Evolutionary conservation across 2,329 filamentous ascomycete genomes (phyloP), one percentile per base, ranked within the genome.

Genomic region (Anthostomella pinea): DNA sequence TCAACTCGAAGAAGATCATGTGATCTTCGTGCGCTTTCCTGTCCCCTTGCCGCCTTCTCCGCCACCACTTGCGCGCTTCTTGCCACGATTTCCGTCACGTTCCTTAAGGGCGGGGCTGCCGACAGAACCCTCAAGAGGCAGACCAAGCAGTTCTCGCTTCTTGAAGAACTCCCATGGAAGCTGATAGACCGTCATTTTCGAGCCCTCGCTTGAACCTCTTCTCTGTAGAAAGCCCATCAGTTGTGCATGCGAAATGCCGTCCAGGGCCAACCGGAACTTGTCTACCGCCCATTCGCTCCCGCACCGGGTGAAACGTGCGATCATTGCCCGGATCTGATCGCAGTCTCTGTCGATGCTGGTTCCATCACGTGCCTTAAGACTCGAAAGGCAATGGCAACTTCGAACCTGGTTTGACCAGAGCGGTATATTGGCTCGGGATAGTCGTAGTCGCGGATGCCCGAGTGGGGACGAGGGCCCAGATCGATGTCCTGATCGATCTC

Each of bases 91-190:
- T n/a, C n/a, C n/a, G n/a, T n/a, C n/a, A n/a, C n/a, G n/a, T n/a
- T n/a, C n/a, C n/a, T n/a, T n/a, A n/a, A n/a, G n/a, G n/a, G n/a
- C n/a, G n/a, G n/a, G n/a, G n/a, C n/a, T n/a, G n/a, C n/a, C n/a
- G n/a, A n/a, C n/a, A n/a, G n/a, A n/a, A n/a, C n/a, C n/a, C 25
- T 16, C 13, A 8, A 27, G 8, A 9, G 35, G 19, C 11, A 32
- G 24, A 5, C 43, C 43, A 3, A 46, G 33, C n/a, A 40, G 10
- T 18, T 43, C 39, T n/a, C 43, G 39, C 19, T 25, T 43, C 35
- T 40, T 41, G 35, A 48, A 45, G 36, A 48, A 48, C 16, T 45
- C 41, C 41, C 45, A 48, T 2, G 30, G 28, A 13, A 40, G 35
- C 8, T 30, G 27, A 10, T 27, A 42, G 23, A 36, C 23, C 0